phyloP scores from a whole-genome alignment of 2,329 filamentous ascomycete genomes.

The Fusarium drepaniforme region DNA sequence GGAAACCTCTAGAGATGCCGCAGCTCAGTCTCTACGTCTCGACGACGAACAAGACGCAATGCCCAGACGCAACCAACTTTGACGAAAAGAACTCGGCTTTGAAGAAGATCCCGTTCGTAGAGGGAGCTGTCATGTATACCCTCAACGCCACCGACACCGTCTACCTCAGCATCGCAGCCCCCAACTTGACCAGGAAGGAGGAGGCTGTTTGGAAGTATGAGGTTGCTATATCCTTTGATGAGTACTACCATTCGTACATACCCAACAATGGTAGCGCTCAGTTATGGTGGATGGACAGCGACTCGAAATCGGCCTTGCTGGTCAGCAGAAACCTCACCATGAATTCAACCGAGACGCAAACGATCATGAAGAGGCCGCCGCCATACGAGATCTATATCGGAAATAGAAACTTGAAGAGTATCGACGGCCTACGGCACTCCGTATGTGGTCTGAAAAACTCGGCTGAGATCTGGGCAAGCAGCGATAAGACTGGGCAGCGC shows the following conservation, averaged over 20 bases:
- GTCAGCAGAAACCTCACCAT: constrained; percentile 80
- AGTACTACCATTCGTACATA: constrained; percentile 76
- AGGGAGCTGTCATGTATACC: constrained; percentile 77
- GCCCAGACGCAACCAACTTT: constrained; percentile 41
- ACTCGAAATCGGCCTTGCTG: constrained; percentile 82
- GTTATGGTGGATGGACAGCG: constrained; percentile 86
- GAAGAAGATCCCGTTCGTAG: constrained; percentile 63
- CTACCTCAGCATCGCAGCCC: constrained; percentile 82
- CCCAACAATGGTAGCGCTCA: constrained; percentile 57
- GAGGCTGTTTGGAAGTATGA: constrained; percentile 81
- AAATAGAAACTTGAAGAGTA: constrained; percentile 67
- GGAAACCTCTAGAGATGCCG: constrained; percentile 57
- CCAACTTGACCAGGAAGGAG: constrained; percentile 70
- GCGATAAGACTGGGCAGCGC: constrained; percentile 60
- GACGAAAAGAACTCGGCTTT: constrained; percentile 31
- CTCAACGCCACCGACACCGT: constrained; percentile 74
- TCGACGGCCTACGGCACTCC: constrained; percentile 81
- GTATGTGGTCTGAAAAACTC: constrained; percentile 82
- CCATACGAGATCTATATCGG: constrained; percentile 85
- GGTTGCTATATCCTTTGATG: constrained; percentile 85
- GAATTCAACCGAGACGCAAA: constrained; percentile 66
- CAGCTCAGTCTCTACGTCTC: constrained; percentile 87
- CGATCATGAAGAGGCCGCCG: constrained; percentile 61
- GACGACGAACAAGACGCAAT: constrained; percentile 52
- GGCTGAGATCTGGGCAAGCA: constrained; percentile 71